These are phyloP conservation scores for Aspergillus calidoustus DNA, from an alignment of 2,329 filamentous ascomycete genomes.

Conservation along the genomic window DNA sequence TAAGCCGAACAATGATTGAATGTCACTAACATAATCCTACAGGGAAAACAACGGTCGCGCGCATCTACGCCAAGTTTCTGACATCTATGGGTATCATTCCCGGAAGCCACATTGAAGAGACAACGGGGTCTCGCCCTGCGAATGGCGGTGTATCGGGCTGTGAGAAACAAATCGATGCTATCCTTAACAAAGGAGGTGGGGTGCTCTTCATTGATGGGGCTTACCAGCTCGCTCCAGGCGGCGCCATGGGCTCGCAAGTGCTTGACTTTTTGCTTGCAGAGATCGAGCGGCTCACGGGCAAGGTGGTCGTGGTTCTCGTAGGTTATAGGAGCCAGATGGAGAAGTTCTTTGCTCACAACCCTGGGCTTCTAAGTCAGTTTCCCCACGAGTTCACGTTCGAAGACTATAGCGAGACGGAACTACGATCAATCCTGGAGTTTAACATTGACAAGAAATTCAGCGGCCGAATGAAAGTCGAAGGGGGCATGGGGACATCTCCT, in stretches of 20 bases:
- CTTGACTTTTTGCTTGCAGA: slow-evolving; percentile 74
- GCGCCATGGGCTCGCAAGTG: slow-evolving; percentile 61
- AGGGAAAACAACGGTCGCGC: slow-evolving; percentile 77
- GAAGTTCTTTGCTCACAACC: slow-evolving; percentile 74
- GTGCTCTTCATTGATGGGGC: slow-evolving; percentile 80
- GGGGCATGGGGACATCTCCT: slow-evolving; percentile 64
- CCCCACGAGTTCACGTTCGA: slow-evolving; percentile 68
- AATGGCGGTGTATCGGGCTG: slow-evolving; percentile 64
- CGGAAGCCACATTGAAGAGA: slow-evolving; percentile 66
- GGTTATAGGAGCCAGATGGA: slow-evolving; percentile 79
- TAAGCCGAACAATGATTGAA: slow-evolving; percentile 57
- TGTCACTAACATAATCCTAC: neutral
- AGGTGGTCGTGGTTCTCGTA: slow-evolving; percentile 72
- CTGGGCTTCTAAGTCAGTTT: slow-evolving; percentile 71
- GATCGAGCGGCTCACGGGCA: slow-evolving; percentile 72
- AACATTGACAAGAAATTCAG: slow-evolving; percentile 61
- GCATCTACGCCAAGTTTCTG: slow-evolving; percentile 70
- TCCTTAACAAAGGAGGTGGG: slow-evolving; percentile 66
- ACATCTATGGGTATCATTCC: slow-evolving; percentile 65
- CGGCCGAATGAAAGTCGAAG: slow-evolving; percentile 63
- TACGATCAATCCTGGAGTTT: slow-evolving; percentile 63
- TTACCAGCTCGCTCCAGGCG: slow-evolving; percentile 67
- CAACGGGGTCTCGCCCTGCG: slow-evolving; percentile 69
- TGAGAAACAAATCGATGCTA: slow-evolving; percentile 60
- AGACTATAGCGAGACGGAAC: slow-evolving; percentile 70